These are phyloP conservation scores for Penicillium polonicum DNA, from an alignment of 2,329 filamentous ascomycete genomes.

Conservation along the genomic window DNA sequence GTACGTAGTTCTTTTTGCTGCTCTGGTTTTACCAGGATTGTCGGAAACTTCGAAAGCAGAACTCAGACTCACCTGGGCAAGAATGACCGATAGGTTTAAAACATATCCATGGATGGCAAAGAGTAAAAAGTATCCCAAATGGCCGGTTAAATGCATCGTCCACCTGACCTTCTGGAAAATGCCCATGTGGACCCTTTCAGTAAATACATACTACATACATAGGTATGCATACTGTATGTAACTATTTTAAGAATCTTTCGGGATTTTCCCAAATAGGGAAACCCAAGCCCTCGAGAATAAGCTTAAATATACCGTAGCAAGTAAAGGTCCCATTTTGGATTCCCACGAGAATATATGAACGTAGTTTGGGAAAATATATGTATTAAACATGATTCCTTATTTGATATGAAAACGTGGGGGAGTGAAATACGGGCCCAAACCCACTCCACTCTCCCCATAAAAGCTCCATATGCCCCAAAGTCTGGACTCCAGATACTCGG, in stretches of 20 bases:
- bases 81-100: neutral
- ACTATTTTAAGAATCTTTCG: neutral
- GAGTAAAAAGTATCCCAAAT: neutral
- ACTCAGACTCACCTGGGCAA: neutral
- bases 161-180: conserved; percentile 3
- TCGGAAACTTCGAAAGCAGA: neutral
- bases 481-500: neutral
- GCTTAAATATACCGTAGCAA: neutral
- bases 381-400: too few species aligned
- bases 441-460: conserved; percentile 7
- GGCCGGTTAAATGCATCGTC: neutral
- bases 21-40: neutral
- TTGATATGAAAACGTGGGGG: conserved; percentile 3
- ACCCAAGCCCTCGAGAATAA: neutral
- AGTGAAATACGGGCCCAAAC: neutral
- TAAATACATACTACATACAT: neutral
- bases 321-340: too few species aligned
- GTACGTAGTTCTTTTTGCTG: neutral
- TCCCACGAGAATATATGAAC: too few species aligned
- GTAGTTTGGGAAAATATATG: too few species aligned
- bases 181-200: neutral
- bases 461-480: conserved; percentile 4
- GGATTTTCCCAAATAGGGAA: neutral
- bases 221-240: neutral
- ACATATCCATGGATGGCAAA: neutral